Base-by-base conservation (phyloP, 2,329 filamentous ascomycete species). In the Aspergillus felis region DNA sequence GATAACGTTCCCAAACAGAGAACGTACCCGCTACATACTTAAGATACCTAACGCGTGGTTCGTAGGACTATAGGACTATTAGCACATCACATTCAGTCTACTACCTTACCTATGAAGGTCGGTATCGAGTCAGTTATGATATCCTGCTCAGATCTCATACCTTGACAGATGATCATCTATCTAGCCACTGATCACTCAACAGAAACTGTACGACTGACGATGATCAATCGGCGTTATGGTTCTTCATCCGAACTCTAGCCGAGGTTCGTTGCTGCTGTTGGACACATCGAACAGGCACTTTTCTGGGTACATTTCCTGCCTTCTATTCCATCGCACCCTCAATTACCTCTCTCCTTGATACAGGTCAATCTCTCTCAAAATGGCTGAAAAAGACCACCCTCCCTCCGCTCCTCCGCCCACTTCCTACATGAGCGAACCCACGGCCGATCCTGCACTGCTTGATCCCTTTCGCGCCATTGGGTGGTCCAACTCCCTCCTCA, bases 401-500 rank as follows among this genome's bases (percentile, higher is more conserved):
- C 50, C 50, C 14, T 52, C 50, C 35, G 50, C 50, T 17, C 50
- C 50, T 24, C 50, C 50, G 17, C 50, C 50, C 20, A 38, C 38
- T n/a, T 22, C 29, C 35, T 25, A 22, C 35, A 52, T 54, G 51
- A 29, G 35, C 20, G 47, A 47, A 17, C 44, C 44, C 10, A 47
- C 44, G 12, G 27, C 44, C 22, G 44, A 56, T 27, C 46, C 51
- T 28, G 22, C 48, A 47, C 41, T 41, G n/a, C 61, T 69, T 38
- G 58, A 63, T 41, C 66, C 69, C 50, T 69, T 72, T 56, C 63
- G 61, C 58, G 49, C 61, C 51, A 53, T 68, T 41, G 65, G 63
- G 50, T 74, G 73, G 70, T 66, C 69, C 44, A 61, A 65, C 20
- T 63, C 63, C 8, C 65, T 73, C 28, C 65, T 76, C 53, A 61